phyloP scores from a whole-genome alignment of 257 asterid genomes.

The Solanum dulcamara region DNA sequence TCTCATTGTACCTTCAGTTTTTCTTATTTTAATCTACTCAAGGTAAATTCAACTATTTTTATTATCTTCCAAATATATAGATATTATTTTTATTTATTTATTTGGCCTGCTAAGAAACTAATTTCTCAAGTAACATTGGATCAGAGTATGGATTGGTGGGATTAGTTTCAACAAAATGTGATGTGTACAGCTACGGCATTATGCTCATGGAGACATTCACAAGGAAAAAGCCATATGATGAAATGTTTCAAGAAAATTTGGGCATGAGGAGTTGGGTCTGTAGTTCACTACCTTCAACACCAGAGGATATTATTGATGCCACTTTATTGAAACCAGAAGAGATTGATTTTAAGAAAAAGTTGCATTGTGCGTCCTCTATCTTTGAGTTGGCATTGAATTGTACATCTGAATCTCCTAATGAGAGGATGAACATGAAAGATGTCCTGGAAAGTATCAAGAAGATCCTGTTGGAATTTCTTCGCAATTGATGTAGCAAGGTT shows the following conservation, averaged over 20 bases:
- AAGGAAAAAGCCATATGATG: background rate
- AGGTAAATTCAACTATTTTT: background rate
- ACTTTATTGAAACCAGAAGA: background rate
- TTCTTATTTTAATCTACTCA: background rate
- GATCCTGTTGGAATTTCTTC: background rate
- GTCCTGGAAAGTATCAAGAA: background rate
- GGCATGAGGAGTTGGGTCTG: background rate
- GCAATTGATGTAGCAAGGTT: background rate
- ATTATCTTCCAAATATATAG: background rate
- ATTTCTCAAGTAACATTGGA: background rate
- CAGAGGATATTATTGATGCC: background rate
- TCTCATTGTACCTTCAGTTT: background rate
- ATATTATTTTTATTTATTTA: background rate
- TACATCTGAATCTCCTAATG: background rate
- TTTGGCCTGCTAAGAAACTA: background rate
- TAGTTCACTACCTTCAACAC: background rate
- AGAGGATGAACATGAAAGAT: background rate
- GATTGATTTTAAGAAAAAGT: too few species aligned
- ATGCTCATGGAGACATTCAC: constrained; percentile 1
- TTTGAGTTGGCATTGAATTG: background rate
- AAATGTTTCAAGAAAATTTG: background rate
- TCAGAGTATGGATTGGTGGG: background rate
- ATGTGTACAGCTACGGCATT: background rate
- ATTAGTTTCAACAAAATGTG: background rate
- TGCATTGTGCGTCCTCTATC: background rate